phyloP scores from a whole-genome alignment of 2,329 filamentous ascomycete species.

The Byssothecium circinans region DNA sequence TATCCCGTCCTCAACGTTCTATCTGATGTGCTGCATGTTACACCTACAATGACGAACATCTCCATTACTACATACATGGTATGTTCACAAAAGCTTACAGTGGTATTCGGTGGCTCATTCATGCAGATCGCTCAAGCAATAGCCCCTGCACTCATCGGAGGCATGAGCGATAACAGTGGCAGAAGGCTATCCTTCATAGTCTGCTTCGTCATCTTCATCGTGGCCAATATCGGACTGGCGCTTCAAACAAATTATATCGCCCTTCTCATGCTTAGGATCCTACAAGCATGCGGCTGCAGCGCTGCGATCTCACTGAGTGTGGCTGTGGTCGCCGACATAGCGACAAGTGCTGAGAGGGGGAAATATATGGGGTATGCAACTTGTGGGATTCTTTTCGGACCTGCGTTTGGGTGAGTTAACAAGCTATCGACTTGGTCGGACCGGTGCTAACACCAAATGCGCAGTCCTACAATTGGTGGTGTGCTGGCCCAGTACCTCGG shows the following conservation, averaged over 20 bases:
- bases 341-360: conserved; percentile 69
- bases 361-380: conserved; percentile 71
- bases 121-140: conserved; percentile 52
- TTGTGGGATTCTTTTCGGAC: conserved; percentile 48
- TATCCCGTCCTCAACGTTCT: conserved; percentile 41
- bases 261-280: conserved; percentile 37
- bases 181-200: conserved; percentile 56
- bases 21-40: conserved; percentile 45
- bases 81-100: not conserved
- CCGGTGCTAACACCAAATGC: no score
- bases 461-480: conserved; percentile 37
- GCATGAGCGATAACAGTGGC: conserved; percentile 56
- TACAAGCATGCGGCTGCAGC: conserved; percentile 46
- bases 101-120: not conserved
- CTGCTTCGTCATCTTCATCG: conserved; percentile 42
- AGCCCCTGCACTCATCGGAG: conserved; percentile 55
- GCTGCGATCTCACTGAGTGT: conserved; percentile 60
- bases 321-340: conserved; percentile 72
- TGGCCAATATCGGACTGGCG: conserved; percentile 41
- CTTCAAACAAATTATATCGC: conserved; percentile 41
- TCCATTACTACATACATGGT: conserved; percentile 56
- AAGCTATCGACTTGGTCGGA: no score
- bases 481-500: conserved; percentile 32
- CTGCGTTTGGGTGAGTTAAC: conserved; percentile 24
- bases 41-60: conserved; percentile 51